phyloP scores from a whole-genome alignment of 2,329 filamentous ascomycete genomes.

The Tolypocladium tundrense region DNA sequence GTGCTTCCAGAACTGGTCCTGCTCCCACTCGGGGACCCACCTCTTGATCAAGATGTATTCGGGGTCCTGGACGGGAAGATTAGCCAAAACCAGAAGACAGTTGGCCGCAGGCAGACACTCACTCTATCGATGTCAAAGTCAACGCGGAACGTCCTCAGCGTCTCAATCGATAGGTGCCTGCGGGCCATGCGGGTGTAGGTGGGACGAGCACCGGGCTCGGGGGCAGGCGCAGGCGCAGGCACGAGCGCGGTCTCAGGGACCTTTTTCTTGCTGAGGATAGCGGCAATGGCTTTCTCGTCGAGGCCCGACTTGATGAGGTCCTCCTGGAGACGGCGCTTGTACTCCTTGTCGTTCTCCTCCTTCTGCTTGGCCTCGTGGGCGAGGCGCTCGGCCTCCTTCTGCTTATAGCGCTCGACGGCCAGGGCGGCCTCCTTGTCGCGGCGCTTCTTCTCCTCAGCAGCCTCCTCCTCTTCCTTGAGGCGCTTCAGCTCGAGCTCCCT shows the following conservation, averaged over 20 bases:
- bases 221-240: slow-evolving; percentile 13
- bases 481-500: slow-evolving; percentile 40
- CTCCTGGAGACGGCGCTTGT: slow-evolving; percentile 44
- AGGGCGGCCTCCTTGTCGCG: slow-evolving; percentile 36
- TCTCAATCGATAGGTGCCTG: slow-evolving; percentile 51
- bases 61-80: slow-evolving; percentile 38
- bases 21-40: slow-evolving; percentile 61
- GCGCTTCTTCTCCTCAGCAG: slow-evolving; percentile 30
- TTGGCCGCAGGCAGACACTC: slow-evolving; percentile 14
- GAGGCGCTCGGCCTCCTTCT: slow-evolving; percentile 34
- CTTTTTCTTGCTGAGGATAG: slow-evolving; percentile 48
- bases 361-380: slow-evolving; percentile 36
- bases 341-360: slow-evolving; percentile 41
- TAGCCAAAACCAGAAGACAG: slow-evolving; percentile 16
- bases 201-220: slow-evolving; percentile 23
- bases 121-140: slow-evolving; percentile 49
- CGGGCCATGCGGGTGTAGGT: slow-evolving; percentile 57
- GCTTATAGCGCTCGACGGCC: slow-evolving; percentile 41
- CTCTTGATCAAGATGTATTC: slow-evolving; percentile 65
- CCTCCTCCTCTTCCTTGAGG: slow-evolving; percentile 34
- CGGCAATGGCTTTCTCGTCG: slow-evolving; percentile 46
- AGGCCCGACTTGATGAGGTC: slow-evolving; percentile 49
- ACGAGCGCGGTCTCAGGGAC: slow-evolving; percentile 20
- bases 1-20: slow-evolving; percentile 63
- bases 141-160: slow-evolving; percentile 42